Percentiles rank a stretch among this genome's conserved stretches.
These are phyloP conservation scores for Russula emetica DNA, from an alignment of 768 basidiomycete species.

Conservation along the genomic window DNA sequence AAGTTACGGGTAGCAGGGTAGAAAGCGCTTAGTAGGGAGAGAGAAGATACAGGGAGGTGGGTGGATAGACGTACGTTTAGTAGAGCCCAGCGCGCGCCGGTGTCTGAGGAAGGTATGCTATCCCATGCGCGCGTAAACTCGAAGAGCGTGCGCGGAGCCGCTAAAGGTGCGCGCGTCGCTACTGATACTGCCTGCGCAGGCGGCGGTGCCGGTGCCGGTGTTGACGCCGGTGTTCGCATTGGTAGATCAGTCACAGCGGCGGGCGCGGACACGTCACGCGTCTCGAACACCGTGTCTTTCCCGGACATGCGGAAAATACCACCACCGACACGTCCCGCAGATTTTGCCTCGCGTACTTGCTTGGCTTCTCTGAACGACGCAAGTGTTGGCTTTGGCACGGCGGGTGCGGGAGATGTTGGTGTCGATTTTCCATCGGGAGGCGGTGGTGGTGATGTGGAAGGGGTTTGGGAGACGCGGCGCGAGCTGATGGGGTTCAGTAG, in stretches of 20 bases:
- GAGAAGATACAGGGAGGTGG: background rate
- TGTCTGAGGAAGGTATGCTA: slow-evolving; percentile 31
- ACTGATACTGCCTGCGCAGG: slow-evolving; percentile 14
- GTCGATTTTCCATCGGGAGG: slow-evolving; percentile 12
- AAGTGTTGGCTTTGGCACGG: slow-evolving; percentile 24
- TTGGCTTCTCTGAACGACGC: slow-evolving; percentile 57
- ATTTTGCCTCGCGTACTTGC: slow-evolving; percentile 45
- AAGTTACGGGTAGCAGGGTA: too few species aligned
- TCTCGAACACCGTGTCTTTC: slow-evolving; percentile 52
- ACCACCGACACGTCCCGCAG: slow-evolving; percentile 49
- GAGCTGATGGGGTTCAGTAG: slow-evolving; percentile 27
- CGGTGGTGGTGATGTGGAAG: background rate
- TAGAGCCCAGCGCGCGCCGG: slow-evolving; percentile 52
- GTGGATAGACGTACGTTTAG: slow-evolving; percentile 48
- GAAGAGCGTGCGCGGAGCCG: slow-evolving; percentile 39
- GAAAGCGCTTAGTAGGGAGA: background rate
- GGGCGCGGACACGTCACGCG: slow-evolving; percentile 26
- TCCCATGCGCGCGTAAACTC: slow-evolving; percentile 64
- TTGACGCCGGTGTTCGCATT: slow-evolving; percentile 12
- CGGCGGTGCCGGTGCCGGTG: background rate
- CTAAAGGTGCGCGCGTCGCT: slow-evolving; percentile 38
- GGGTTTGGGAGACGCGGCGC: slow-evolving; percentile 17
- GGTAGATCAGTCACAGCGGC: background rate
- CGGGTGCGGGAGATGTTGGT: slow-evolving; percentile 16
- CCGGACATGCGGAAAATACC: slow-evolving; percentile 71